Evolutionary conservation across 441 rosid species (phyloP).

Genomic region (Gossypium schwendimanii): DNA sequence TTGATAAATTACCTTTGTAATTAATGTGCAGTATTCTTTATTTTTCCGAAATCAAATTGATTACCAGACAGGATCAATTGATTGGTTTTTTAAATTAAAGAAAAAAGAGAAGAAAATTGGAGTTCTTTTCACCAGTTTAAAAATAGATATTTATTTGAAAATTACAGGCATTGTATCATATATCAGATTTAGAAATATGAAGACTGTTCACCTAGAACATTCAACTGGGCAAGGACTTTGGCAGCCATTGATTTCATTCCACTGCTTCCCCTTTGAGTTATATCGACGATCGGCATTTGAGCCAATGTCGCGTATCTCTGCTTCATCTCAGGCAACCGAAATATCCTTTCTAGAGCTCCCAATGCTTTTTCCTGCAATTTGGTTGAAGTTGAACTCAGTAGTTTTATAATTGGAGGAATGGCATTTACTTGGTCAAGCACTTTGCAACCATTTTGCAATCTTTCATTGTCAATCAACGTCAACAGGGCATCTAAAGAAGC

Average conservation of each 20-base stretch:
- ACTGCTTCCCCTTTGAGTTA: slow-evolving; percentile 28
- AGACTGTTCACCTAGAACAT: slow-evolving; percentile 29
- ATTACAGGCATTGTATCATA: background rate
- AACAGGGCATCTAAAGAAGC: slow-evolving; percentile 34
- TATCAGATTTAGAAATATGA: slow-evolving; percentile 23
- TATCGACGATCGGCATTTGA: slow-evolving; percentile 29
- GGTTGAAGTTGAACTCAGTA: slow-evolving; percentile 21
- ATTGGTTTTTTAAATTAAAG: no score
- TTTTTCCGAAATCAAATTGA: background rate
- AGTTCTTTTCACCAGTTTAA: no score
- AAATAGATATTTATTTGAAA: no score
- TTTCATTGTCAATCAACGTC: slow-evolving; percentile 30
- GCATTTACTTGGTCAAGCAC: slow-evolving; percentile 26
- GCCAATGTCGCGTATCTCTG: slow-evolving; percentile 23
- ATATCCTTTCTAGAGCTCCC: slow-evolving; percentile 23
- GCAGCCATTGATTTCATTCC: slow-evolving; percentile 35
- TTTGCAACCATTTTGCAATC: slow-evolving; percentile 23
- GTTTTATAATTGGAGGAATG: slow-evolving; percentile 24
- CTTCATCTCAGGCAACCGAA: slow-evolving; percentile 27
- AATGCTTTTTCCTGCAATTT: slow-evolving; percentile 27
- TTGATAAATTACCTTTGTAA: background rate
- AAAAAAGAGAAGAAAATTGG: no score
- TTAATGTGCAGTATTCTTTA: background rate
- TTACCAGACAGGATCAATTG: no score
- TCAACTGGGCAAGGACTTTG: slow-evolving; percentile 25